Evolutionary conservation across 805 yeast species (phyloP), one percentile per base, ranked within the genome.

Genomic region (Wickerhamomyces alni): DNA sequence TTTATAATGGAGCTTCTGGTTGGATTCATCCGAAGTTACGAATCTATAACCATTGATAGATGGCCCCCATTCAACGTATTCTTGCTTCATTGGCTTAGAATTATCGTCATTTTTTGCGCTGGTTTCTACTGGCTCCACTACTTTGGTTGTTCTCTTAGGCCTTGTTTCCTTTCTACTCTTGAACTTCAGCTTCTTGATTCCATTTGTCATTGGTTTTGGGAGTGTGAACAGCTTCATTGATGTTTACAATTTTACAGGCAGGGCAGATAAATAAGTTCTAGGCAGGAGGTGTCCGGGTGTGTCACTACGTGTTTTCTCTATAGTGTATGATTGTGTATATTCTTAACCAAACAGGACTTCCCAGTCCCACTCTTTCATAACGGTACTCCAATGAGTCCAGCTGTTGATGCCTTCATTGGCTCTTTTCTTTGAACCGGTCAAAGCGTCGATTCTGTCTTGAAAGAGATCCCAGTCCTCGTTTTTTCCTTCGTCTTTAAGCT

Each of bases 311-410:
- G n/a, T 7, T 21, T 21, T 21, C 6, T 21, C 24, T 21, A 21
- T 21, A 21, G 9, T 6, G 24, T 21, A 7, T 21, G 9, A 21
- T 21, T 7, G 9, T 21, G 9, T 9, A 21, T 11, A n/a, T 28
- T 11, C 21, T 33, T n/a, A 52, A 3, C 57, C 86, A 37, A 81
- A 62, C 27, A 80, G 55, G 9, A 81, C 81, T 53, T 81, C 87
- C 85, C 87, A 79, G 1, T 79, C 78, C 87, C 87, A 80, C 46
- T 81, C 86, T 48, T 74, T 71, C 86, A 81, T 81, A 13, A 81
- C 77, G 0, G 74, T 62, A 40, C 77, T 74, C 87, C 87, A 81
- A 55, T 81, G 86, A 7, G 77, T 59, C 61, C 73, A 66, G 24
- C 75, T 68, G 35, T 64, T 62, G 31, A 77, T 63, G 2, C 72